A percentile compares a stretch with the other conserved stretches of the same genome.
phyloP scores from a whole-genome alignment of 1,284 basidiomycete genomes.

The Xanthoconium separans region DNA sequence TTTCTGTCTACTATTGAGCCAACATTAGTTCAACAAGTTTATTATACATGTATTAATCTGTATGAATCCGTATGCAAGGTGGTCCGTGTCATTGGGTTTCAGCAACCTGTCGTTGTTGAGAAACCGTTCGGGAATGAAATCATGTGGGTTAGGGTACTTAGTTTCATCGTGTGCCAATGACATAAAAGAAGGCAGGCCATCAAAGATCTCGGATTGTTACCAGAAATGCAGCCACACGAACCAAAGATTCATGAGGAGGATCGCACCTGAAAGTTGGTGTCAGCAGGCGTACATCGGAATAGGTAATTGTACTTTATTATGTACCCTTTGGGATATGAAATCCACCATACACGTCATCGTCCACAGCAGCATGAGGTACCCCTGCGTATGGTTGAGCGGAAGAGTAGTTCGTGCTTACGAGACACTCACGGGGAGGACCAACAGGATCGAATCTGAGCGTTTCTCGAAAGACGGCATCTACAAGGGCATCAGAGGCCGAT shows the following conservation, averaged over 20 bases:
- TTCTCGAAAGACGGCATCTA: background rate
- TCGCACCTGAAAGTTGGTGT: background rate
- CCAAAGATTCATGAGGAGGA: slow-evolving; percentile 5
- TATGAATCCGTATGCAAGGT: background rate
- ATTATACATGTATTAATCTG: too few species aligned
- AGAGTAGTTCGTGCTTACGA: background rate
- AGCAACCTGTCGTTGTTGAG: background rate
- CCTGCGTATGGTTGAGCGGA: background rate
- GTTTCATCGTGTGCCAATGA: background rate
- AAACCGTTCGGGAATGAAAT: background rate
- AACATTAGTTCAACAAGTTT: too few species aligned
- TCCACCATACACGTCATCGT: slow-evolving; percentile 3
- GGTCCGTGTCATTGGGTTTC: background rate
- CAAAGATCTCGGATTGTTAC: too few species aligned
- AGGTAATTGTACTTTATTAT: background rate
- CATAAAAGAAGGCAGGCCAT: background rate
- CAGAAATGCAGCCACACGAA: background rate
- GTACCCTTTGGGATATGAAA: background rate
- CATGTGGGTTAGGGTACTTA: background rate
- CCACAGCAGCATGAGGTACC: slow-evolving; percentile 5
- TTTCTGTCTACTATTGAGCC: too few species aligned
- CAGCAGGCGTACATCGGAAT: too few species aligned
- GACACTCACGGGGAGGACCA: background rate
- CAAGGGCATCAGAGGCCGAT: background rate
- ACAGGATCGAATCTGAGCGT: background rate